A percentile compares a stretch with the other conserved stretches of the same genome.
These are phyloP conservation scores for Septoria linicola DNA, from an alignment of 2,329 filamentous ascomycete species.

Conservation along the genomic window DNA sequence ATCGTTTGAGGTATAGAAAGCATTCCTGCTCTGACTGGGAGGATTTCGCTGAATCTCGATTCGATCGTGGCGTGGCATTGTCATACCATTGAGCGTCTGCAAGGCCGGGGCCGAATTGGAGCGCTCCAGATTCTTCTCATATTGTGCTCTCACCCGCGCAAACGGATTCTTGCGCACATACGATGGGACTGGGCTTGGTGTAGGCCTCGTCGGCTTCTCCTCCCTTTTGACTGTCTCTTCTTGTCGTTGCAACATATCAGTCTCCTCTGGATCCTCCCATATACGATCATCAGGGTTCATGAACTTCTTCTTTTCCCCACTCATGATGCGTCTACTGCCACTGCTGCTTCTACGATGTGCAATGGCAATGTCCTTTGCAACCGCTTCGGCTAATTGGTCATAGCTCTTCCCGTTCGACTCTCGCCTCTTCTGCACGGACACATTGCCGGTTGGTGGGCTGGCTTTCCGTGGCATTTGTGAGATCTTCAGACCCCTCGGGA, in stretches of 20 bases:
- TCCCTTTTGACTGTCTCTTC: slow-evolving; percentile 13
- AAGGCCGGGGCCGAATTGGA: slow-evolving; percentile 48
- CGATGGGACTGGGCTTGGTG: slow-evolving; percentile 33
- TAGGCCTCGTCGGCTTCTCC: slow-evolving; percentile 8
- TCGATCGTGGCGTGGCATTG: slow-evolving; percentile 41
- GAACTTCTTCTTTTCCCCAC: slow-evolving; percentile 67
- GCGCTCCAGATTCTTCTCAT: slow-evolving; percentile 44
- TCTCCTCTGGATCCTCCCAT: slow-evolving; percentile 78
- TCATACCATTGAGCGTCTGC: slow-evolving; percentile 27
- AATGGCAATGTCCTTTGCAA: slow-evolving; percentile 37
- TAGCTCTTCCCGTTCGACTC: slow-evolving; percentile 38
- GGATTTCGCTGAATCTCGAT: slow-evolving; percentile 83
- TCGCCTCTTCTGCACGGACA: slow-evolving; percentile 27
- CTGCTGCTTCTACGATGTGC: slow-evolving; percentile 57
- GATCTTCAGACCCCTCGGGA: slow-evolving; percentile 18
- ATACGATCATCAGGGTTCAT: slow-evolving; percentile 72
- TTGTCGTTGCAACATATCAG: slow-evolving; percentile 18
- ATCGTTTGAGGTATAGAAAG: slow-evolving; percentile 71
- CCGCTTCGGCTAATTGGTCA: slow-evolving; percentile 38
- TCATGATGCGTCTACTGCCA: slow-evolving; percentile 64
- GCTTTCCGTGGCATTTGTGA: slow-evolving; percentile 23
- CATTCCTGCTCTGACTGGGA: slow-evolving; percentile 77
- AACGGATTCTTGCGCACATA: slow-evolving; percentile 65
- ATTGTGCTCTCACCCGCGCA: slow-evolving; percentile 58
- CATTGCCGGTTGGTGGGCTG: slow-evolving; percentile 23